These are phyloP conservation scores for Fusarium incarnatum DNA, from an alignment of 2,329 filamentous ascomycete genomes.

Conservation along the genomic window DNA sequence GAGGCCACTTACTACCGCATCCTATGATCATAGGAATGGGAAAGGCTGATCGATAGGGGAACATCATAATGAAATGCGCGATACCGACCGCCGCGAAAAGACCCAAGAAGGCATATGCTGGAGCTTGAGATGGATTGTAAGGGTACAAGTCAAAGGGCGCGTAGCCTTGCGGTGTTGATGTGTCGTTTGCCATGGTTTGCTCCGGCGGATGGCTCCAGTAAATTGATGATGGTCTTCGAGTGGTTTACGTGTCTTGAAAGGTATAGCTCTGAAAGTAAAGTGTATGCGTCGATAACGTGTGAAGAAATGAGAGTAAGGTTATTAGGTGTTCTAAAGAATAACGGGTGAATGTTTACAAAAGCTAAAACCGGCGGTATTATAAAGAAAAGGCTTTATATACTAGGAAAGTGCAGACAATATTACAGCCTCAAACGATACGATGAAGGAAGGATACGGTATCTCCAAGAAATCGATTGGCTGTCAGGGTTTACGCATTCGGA, in stretches of 20 bases:
- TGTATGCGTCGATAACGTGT: background rate
- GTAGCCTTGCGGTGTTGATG: background rate
- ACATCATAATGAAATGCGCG: background rate
- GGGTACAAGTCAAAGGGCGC: background rate
- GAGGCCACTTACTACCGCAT: background rate
- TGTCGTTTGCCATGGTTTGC: background rate
- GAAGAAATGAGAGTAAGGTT: background rate
- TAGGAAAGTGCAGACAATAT: rapidly evolving
- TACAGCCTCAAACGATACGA: background rate
- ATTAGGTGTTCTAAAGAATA: background rate
- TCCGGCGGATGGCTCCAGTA: background rate
- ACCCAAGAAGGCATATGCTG: background rate
- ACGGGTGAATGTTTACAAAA: rapidly evolving
- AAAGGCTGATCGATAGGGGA: background rate
- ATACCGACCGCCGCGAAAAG: background rate
- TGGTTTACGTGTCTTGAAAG: too few relatives aligned
- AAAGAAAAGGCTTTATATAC: background rate
- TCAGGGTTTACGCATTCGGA: background rate
- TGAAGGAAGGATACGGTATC: background rate
- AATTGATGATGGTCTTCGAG: too few relatives aligned
- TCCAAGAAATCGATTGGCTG: background rate
- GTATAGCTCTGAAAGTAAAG: too few relatives aligned
- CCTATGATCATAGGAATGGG: background rate
- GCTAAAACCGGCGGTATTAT: rapidly evolving
- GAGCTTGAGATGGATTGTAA: background rate